phyloP scores from a whole-genome alignment of 164 flowering plant species.

The Magnolia officinalis region DNA sequence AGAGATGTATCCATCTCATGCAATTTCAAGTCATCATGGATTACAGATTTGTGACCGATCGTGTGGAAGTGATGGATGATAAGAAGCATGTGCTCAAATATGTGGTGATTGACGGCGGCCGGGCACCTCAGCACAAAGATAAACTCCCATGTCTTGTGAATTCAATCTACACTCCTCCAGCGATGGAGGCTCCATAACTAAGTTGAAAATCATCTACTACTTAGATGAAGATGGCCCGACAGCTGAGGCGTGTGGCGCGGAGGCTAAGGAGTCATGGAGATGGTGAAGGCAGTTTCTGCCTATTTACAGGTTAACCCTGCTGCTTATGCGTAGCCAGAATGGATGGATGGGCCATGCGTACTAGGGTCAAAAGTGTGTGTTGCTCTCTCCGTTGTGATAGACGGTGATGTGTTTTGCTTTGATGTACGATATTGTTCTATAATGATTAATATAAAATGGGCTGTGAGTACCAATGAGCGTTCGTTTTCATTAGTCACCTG shows the following conservation, averaged over 20 bases:
- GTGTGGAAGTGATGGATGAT: conserved; percentile 1
- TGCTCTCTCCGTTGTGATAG: too few relatives aligned
- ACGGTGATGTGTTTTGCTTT: too few relatives aligned
- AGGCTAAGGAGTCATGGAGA: background rate
- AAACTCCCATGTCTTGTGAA: background rate
- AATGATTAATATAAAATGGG: too few relatives aligned
- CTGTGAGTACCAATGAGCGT: too few relatives aligned
- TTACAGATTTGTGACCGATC: background rate
- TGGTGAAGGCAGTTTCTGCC: background rate
- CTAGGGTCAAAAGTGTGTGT: too few relatives aligned
- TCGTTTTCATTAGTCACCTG: too few relatives aligned
- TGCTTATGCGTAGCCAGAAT: background rate
- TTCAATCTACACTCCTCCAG: background rate
- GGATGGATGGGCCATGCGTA: too few relatives aligned
- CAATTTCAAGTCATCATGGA: background rate
- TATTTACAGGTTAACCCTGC: background rate
- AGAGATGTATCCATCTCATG: too few relatives aligned
- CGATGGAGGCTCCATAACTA: background rate
- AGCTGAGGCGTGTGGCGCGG: background rate
- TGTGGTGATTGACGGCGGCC: background rate
- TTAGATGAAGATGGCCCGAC: background rate
- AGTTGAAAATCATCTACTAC: background rate
- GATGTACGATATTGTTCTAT: too few relatives aligned
- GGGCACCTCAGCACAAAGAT: background rate
- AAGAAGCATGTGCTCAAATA: background rate